phyloP scores from a whole-genome alignment of 140 eudicot species.

The Anethum foeniculum region DNA sequence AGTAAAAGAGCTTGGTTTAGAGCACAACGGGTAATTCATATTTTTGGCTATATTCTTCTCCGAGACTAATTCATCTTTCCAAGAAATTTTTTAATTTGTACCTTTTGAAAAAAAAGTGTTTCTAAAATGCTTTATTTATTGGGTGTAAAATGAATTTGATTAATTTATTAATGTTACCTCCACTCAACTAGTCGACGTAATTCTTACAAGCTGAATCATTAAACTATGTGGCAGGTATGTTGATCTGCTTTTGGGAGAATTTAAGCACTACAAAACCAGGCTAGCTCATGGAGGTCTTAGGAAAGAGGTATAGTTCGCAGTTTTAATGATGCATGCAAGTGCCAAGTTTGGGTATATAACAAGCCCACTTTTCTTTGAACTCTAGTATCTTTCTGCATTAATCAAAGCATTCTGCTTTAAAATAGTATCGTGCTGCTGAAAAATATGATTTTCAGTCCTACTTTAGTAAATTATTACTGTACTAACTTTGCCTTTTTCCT shows the following conservation, averaged over 20 bases:
- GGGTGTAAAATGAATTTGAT: not conserved
- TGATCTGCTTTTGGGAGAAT: constrained; percentile 91
- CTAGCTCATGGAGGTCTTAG: constrained; percentile 83
- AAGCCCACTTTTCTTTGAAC: not conserved
- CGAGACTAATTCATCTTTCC: not conserved
- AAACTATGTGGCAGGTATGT: constrained; percentile 49
- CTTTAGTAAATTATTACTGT: not conserved
- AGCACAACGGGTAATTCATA: constrained; percentile 80
- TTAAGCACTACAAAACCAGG: constrained; percentile 86
- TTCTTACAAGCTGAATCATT: not conserved
- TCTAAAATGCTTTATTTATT: not conserved
- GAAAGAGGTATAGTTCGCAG: constrained; percentile 45
- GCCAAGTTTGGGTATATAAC: constrained; percentile 3
- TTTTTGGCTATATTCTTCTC: not conserved
- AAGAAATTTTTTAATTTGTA: not conserved
- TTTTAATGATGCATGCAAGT: not conserved
- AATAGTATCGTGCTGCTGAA: not conserved
- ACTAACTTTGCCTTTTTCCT: not conserved
- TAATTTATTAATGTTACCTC: not conserved
- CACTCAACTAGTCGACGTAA: not conserved
- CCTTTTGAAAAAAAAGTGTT: not conserved
- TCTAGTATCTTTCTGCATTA: not conserved
- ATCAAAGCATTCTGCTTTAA: not conserved
- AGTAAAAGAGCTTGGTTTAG: constrained; percentile 88
- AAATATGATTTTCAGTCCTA: not conserved